These are phyloP conservation scores for Diplotaxis tenuifolia DNA, from an alignment of 345 rosid species.

Conservation along the genomic window DNA sequence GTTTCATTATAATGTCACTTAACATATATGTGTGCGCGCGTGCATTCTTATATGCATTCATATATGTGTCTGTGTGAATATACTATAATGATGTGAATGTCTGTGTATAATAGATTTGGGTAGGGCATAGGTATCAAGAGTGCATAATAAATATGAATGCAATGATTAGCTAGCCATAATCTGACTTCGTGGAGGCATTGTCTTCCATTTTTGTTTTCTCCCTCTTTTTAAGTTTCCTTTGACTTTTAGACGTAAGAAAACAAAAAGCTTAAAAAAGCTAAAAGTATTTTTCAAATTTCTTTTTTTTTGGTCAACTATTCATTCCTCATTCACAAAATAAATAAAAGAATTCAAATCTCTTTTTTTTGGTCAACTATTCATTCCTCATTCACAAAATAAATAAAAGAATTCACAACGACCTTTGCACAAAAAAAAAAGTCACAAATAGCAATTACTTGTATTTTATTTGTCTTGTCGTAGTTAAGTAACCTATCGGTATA, in stretches of 20 bases:
- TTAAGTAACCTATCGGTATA: background rate
- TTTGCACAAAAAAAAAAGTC: no score
- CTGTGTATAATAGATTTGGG: conserved; percentile 26
- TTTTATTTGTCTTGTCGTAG: background rate
- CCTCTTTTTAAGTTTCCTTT: conserved; percentile 35
- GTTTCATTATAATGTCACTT: no score
- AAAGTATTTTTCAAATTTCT: conserved; percentile 15
- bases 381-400: background rate
- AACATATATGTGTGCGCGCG: background rate
- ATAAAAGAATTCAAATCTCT: background rate
- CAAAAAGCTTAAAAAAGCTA: conserved; percentile 20
- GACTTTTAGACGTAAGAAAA: conserved; percentile 34
- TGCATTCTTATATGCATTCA: background rate
- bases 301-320: conserved; percentile 23
- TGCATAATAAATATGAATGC: conserved; percentile 31
- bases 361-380: conserved; percentile 21
- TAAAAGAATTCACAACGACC: background rate
- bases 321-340: background rate
- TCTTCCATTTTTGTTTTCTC: conserved; percentile 33
- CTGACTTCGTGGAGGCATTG: conserved; percentile 45
- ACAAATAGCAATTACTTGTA: background rate
- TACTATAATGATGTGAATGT: conserved; percentile 22
- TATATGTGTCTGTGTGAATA: background rate
- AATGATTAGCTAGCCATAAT: conserved; percentile 42
- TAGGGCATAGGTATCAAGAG: conserved; percentile 35